These are phyloP conservation scores for Porogramme epimiltina DNA, from an alignment of 1,284 basidiomycete genomes.

Conservation along the genomic window DNA sequence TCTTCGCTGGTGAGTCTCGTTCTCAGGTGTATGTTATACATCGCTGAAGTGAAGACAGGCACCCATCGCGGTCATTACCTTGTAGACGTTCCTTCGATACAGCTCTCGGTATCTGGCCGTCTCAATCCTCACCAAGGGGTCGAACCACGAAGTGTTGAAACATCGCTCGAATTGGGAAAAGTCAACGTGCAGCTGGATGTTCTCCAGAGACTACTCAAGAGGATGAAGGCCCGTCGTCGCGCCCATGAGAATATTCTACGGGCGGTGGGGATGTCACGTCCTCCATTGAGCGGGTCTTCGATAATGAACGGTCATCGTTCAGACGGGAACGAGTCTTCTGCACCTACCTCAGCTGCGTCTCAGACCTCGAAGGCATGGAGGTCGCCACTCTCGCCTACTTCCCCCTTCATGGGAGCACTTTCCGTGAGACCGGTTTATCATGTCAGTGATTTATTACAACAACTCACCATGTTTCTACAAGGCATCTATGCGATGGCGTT, in stretches of 20 bases:
- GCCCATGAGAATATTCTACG: not conserved
- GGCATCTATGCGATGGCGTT: conserved; percentile 29
- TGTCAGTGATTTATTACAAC: conserved; percentile 7
- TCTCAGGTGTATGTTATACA: no score
- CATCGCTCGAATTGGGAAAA: conserved; percentile 46
- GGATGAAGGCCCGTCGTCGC: conserved; percentile 24
- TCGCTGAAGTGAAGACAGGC: conserved; percentile 4
- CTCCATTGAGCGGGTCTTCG: not conserved
- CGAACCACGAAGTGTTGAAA: conserved; percentile 55
- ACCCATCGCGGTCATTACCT: conserved; percentile 33
- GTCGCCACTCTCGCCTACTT: conserved; percentile 33
- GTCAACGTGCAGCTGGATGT: conserved; percentile 52
- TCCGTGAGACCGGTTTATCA: conserved; percentile 36
- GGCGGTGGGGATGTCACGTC: not conserved
- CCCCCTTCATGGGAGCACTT: conserved; percentile 41
- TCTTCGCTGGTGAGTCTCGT: conserved; percentile 13
- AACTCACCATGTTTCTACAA: conserved; percentile 7
- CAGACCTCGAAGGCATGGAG: conserved; percentile 27
- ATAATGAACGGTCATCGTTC: not conserved
- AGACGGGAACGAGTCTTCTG: not conserved
- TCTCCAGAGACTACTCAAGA: conserved; percentile 40
- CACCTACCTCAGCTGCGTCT: conserved; percentile 29
- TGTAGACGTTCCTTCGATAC: conserved; percentile 46
- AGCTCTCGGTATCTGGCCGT: conserved; percentile 48
- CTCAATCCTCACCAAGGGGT: conserved; percentile 62